These are phyloP conservation scores for Arachis hypogaea DNA, from an alignment of 306 rosid species.

Conservation along the genomic window DNA sequence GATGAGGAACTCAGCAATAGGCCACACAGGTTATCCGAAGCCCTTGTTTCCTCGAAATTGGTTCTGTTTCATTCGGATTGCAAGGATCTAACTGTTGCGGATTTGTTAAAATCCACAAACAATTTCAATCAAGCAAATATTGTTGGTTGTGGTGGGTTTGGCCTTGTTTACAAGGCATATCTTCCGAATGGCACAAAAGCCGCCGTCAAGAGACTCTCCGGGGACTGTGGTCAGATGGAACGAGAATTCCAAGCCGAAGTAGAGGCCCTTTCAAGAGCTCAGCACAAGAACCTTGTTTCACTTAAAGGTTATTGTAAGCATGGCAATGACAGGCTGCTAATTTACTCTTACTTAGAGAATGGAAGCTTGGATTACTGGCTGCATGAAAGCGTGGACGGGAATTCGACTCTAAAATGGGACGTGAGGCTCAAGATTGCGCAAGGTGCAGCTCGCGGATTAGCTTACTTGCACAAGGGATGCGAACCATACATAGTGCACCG, in stretches of 20 bases:
- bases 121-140: constrained; percentile 81
- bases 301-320: constrained; percentile 78
- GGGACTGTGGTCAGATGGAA: constrained; percentile 89
- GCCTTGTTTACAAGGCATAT: constrained; percentile 83
- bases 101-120: constrained; percentile 69
- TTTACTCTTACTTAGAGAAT: constrained; percentile 83
- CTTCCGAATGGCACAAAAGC: constrained; percentile 73
- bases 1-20: constrained; percentile 58
- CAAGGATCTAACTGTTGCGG: constrained; percentile 71
- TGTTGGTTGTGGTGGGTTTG: constrained; percentile 88
- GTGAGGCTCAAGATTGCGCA: constrained; percentile 71
- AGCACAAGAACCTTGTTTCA: constrained; percentile 82
- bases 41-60: constrained; percentile 64
- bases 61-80: constrained; percentile 75
- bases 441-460: constrained; percentile 72
- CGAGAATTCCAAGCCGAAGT: constrained; percentile 88
- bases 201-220: constrained; percentile 80
- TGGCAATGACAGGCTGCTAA: constrained; percentile 67
- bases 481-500: constrained; percentile 78
- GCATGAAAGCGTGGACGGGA: constrained; percentile 64
- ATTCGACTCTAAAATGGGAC: constrained; percentile 69
- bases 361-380: constrained; percentile 90
- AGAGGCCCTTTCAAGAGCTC: constrained; percentile 89
- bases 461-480: constrained; percentile 77
- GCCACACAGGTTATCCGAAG: constrained; percentile 66